phyloP scores from a whole-genome alignment of 148 eudicot genomes.

The Diospyros kaki region DNA sequence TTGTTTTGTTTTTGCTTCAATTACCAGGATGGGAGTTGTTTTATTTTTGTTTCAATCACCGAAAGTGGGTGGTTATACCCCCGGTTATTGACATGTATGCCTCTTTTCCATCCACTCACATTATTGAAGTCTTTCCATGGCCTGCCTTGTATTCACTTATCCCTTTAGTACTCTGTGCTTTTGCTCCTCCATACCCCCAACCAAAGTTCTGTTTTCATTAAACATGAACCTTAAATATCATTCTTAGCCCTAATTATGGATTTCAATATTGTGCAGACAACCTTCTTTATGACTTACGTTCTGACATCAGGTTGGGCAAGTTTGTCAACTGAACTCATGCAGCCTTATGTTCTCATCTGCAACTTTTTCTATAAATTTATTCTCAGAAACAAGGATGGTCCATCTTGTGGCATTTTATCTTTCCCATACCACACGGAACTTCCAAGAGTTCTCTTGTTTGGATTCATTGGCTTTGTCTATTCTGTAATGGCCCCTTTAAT shows the following conservation, averaged over 20 bases:
- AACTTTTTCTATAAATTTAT: conserved; percentile 44
- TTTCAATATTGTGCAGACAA: conserved; percentile 51
- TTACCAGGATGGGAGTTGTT: background rate
- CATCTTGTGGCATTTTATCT: conserved; percentile 50
- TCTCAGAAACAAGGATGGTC: conserved; percentile 47
- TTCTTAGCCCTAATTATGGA: background rate
- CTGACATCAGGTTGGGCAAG: conserved; percentile 98
- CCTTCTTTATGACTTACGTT: conserved; percentile 82
- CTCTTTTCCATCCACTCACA: background rate
- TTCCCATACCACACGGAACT: conserved; percentile 94
- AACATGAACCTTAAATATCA: background rate
- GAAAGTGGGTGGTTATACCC: conserved; percentile 1
- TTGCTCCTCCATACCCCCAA: background rate
- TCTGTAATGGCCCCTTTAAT: conserved; percentile 79
- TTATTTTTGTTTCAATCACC: conserved; percentile 4
- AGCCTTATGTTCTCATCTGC: conserved; percentile 65
- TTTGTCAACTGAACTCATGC: conserved; percentile 83
- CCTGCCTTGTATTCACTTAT: too few species aligned
- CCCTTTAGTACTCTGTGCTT: background rate
- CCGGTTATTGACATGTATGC: background rate
- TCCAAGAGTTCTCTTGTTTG: conserved; percentile 82
- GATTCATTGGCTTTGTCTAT: conserved; percentile 71
- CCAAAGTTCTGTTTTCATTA: background rate
- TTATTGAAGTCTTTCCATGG: background rate
- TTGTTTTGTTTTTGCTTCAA: conserved; percentile 4